Conservation (phyloP, 805 yeast genomes). For the Starmerella apis region DNA sequence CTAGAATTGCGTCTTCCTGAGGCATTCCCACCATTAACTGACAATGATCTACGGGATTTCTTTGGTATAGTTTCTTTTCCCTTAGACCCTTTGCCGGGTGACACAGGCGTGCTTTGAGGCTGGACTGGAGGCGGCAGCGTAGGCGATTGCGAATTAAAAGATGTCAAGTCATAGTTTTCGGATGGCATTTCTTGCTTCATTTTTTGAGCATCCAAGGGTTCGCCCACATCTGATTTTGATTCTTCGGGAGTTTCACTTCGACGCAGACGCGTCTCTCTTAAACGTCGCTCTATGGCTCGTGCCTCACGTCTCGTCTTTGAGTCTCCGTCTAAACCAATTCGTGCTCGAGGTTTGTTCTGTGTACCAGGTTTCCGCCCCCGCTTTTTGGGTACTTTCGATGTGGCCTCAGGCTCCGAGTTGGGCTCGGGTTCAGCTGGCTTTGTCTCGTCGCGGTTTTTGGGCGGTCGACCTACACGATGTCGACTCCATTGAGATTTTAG, state of each 20-base stretch:
- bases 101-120: background rate
- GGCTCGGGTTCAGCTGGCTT: background rate
- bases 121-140: background rate
- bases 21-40: background rate
- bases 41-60: background rate
- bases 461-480: background rate
- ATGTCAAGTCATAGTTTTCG: background rate
- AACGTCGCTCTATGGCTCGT: background rate
- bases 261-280: background rate
- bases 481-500: background rate
- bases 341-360: background rate
- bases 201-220: background rate
- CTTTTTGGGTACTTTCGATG: background rate
- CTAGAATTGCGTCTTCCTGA: background rate
- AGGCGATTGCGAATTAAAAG: background rate
- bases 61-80: background rate
- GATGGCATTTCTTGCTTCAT: background rate
- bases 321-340: background rate
- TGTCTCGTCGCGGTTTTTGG: background rate
- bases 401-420: background rate
- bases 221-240: background rate
- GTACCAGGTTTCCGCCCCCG: background rate
- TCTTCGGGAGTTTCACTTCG: background rate
- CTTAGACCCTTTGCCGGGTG: background rate
- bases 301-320: background rate